These are phyloP conservation scores for Rhizopogon vinicolor DNA, from an alignment of 768 basidiomycete genomes.

Conservation along the genomic window DNA sequence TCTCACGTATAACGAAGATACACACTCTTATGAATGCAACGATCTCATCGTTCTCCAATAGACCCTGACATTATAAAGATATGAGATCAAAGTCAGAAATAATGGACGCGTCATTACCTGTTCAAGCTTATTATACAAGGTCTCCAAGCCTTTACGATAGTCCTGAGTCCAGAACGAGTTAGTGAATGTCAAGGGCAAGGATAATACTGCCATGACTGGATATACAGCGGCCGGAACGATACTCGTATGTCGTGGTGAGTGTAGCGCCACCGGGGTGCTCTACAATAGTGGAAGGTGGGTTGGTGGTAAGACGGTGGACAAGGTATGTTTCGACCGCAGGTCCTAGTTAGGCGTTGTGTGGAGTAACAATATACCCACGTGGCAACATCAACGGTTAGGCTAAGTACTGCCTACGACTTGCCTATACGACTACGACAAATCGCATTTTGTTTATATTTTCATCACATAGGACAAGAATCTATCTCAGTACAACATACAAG, in stretches of 20 bases:
- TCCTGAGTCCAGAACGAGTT: slow-evolving; percentile 97
- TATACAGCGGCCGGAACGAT: background rate
- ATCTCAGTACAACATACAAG: too few species aligned
- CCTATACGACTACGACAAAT: too few species aligned
- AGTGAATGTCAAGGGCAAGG: slow-evolving; percentile 82
- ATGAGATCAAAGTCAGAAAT: slow-evolving; percentile 3
- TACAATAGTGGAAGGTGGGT: too few species aligned
- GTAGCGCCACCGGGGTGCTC: background rate
- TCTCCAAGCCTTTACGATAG: slow-evolving; percentile 78
- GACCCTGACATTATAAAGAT: slow-evolving; percentile 47
- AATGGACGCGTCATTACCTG: slow-evolving; percentile 42
- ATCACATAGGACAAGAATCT: too few species aligned
- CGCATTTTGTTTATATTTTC: too few species aligned
- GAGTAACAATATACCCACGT: slow-evolving; percentile 6
- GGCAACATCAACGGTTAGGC: background rate
- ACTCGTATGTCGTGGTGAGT: background rate
- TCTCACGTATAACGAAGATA: background rate
- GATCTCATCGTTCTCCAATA: slow-evolving; percentile 80
- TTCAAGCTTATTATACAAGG: slow-evolving; percentile 71
- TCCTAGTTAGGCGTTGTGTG: slow-evolving; percentile 3
- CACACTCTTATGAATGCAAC: slow-evolving; percentile 77
- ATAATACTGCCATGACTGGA: slow-evolving; percentile 74
- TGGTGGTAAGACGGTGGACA: background rate
- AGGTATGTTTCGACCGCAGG: background rate
- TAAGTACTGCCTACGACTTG: too few species aligned